Base-by-base conservation (phyloP, 306 rosid genomes). In the Corylus heterophylla region DNA sequence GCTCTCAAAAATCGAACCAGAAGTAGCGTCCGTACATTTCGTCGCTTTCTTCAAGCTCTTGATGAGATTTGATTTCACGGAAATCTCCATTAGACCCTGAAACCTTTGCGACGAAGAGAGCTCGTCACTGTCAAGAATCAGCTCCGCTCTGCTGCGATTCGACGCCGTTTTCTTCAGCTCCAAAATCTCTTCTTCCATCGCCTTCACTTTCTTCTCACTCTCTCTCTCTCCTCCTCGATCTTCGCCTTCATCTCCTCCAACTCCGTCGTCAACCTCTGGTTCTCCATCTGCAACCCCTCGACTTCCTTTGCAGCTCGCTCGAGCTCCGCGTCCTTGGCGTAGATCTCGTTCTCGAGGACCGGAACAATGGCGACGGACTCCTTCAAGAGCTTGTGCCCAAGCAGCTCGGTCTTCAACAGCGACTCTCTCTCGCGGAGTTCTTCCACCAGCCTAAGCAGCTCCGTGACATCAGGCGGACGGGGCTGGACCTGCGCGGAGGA, bases 401-500 rank as follows among this genome's bases (percentile, higher is more conserved):
- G 90, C 1, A 96, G 96, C 83, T 96, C 99, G 0, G 94, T 93
- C 82, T 90, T 96, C 84, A 96, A 51, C 37, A 86, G 91, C 18
- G 98, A 90, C 89, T 96, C 99, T 8, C 99, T 89, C 80, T 96
- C 99, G 0, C 99, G 97, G 69, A 96, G 92, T 78, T 89, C 96
- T 74, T 96, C 99, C 0, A 96, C 97, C 0, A 89, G 55, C 2
- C 94, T 95, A 75, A 93, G 87, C 8, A 96, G 96, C 86, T 93
- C 99, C 35, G 93, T 56, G 25, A 90, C 94, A 89, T 96, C 99
- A 1, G 97, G 99, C 0, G 98, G 98, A 6, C 82, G 83, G 2
- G 99, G 99, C 87, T 96, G 99, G 1, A 96, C 99, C 91, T 96
- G 99, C 14, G 98, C 91, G 7, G 97, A 91, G 54, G 98, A 84